Percentiles rank a stretch among this genome's conserved stretches.
Evolutionary conservation across 2,329 filamentous ascomycete genomes (phyloP).

Genomic region (Pestalotiopsis sp.): DNA sequence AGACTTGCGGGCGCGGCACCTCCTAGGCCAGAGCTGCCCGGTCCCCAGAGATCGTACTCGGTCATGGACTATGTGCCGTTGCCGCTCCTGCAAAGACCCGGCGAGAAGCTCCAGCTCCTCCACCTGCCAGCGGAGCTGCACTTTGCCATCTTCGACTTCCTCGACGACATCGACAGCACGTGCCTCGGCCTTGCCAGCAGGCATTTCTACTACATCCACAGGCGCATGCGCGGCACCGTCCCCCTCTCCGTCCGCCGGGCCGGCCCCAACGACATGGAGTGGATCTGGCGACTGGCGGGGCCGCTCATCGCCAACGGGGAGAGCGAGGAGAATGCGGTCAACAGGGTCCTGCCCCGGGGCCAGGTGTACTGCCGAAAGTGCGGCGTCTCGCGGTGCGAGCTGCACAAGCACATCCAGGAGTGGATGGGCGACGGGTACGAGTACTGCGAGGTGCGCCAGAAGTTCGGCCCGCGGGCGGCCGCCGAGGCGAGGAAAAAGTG

Average conservation of each 20-base stretch:
- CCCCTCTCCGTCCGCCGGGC: constrained; percentile 57
- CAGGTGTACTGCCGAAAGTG: constrained; percentile 67
- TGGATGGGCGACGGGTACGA: constrained; percentile 61
- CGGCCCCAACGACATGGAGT: constrained; percentile 66
- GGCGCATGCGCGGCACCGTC: constrained; percentile 57
- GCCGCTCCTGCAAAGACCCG: constrained; percentile 51
- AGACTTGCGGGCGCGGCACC: constrained; percentile 16
- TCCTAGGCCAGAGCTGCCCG: constrained; percentile 39
- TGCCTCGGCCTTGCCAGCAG: constrained; percentile 62
- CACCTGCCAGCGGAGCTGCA: constrained; percentile 63
- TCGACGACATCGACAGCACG: constrained; percentile 66
- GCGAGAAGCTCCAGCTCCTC: constrained; percentile 47
- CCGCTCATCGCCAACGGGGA: constrained; percentile 33
- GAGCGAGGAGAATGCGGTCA: constrained; percentile 33
- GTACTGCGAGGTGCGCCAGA: constrained; percentile 63
- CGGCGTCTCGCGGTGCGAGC: constrained; percentile 61
- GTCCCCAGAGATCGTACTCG: constrained; percentile 60
- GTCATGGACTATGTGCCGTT: constrained; percentile 62
- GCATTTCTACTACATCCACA: constrained; percentile 61
- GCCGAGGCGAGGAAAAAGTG: constrained; percentile 53
- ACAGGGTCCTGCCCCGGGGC: constrained; percentile 54
- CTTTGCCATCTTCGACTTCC: constrained; percentile 61
- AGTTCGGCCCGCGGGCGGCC: constrained; percentile 53
- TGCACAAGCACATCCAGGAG: constrained; percentile 62
- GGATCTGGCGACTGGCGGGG: constrained; percentile 62